Percentiles rank a stretch among this genome's conserved stretches.
Conservation (phyloP, 345 rosid species). For the Brassica incana region DNA sequence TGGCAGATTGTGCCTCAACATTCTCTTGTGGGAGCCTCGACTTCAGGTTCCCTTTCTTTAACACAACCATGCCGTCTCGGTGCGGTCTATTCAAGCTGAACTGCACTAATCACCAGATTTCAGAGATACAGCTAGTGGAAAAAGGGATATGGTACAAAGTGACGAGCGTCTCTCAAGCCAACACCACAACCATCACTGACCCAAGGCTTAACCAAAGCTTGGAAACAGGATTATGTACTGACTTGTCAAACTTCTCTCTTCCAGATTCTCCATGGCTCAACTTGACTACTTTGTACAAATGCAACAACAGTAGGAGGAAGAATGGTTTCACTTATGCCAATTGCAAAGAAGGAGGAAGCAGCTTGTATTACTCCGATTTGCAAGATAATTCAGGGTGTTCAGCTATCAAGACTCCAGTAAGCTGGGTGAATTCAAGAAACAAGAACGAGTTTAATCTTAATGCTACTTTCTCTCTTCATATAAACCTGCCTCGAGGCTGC, state of each 20-base stretch:
- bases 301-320: not conserved
- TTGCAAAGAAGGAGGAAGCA: conserved; percentile 28
- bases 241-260: conserved; percentile 37
- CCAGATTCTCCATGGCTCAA: conserved; percentile 33
- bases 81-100: conserved; percentile 41
- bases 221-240: conserved; percentile 12
- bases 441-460: not conserved
- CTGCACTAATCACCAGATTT: conserved; percentile 8
- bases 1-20: not conserved
- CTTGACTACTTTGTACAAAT: conserved; percentile 33
- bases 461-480: conserved; percentile 29
- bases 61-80: not conserved
- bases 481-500: not conserved
- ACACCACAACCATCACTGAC: conserved; percentile 32
- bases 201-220: conserved; percentile 8
- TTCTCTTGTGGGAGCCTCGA: conserved; percentile 36
- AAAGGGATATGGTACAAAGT: conserved; percentile 32
- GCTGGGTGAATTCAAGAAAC: not conserved
- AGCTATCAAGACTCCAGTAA: conserved; percentile 24
- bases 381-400: conserved; percentile 24
- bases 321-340: not conserved
- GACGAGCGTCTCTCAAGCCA: conserved; percentile 35
- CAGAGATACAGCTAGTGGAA: conserved; percentile 39
- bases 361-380: not conserved
- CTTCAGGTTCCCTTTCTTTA: conserved; percentile 33